phyloP scores from a whole-genome alignment of 129 eudicot species.

The Ambrosia artemisiifolia region DNA sequence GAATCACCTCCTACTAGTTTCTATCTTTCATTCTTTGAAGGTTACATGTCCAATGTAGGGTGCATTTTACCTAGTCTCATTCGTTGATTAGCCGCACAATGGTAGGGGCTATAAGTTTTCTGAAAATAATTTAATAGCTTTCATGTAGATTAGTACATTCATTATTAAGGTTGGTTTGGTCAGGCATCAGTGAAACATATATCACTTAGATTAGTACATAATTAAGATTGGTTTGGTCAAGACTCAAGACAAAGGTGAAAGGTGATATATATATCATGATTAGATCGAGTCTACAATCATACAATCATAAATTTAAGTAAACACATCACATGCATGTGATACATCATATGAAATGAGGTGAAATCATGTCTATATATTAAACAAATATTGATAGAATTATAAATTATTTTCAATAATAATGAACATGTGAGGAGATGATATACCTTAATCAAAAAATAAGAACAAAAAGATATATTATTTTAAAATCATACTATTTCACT shows the following conservation, averaged over 20 bases:
- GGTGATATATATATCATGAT: not conserved
- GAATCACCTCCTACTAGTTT: too few species aligned
- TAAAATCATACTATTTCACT: not conserved
- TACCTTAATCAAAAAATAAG: not conserved
- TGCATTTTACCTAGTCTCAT: too few species aligned
- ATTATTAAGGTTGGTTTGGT: too few species aligned
- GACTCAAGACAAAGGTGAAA: not conserved
- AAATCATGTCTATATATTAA: not conserved
- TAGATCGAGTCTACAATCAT: not conserved
- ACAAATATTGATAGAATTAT: not conserved
- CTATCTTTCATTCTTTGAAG: too few species aligned
- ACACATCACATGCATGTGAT: not conserved
- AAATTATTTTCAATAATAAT: not conserved
- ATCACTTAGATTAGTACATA: not conserved
- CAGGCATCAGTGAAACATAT: too few species aligned
- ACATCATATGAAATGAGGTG: not conserved
- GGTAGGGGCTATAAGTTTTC: too few species aligned
- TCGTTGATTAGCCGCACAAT: too few species aligned
- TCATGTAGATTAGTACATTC: too few species aligned
- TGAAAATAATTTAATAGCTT: too few species aligned
- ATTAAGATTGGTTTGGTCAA: not conserved
- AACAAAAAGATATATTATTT: not conserved
- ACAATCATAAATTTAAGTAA: not conserved
- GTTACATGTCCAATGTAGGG: too few species aligned
- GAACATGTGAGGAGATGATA: not conserved